Evolutionary conservation across 768 basidiomycete genomes (phyloP).

Genomic region (Cytidiella melzeri): DNA sequence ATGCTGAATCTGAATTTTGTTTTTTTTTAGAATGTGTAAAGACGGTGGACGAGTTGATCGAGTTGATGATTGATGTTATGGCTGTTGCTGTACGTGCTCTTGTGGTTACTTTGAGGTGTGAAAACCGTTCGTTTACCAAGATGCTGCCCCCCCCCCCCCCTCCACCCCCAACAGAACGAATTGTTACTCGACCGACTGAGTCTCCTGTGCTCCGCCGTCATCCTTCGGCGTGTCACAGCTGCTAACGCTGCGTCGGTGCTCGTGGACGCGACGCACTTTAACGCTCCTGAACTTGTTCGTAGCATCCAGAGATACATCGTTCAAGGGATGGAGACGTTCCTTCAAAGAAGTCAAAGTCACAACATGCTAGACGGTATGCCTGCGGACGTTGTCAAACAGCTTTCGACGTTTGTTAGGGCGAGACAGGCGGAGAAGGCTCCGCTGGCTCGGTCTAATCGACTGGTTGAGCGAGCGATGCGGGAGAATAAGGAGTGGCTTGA

Average conservation of each 20-base stretch:
- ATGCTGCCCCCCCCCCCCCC: background rate
- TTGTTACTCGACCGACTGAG: constrained; percentile 82
- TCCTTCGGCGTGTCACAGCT: constrained; percentile 61
- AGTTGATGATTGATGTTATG: constrained; percentile 84
- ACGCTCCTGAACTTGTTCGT: constrained; percentile 60
- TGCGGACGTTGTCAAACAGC: constrained; percentile 54
- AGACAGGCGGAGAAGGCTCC: constrained; percentile 66
- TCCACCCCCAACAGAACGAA: constrained; percentile 82
- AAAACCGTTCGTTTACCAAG: background rate
- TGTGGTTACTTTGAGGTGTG: background rate
- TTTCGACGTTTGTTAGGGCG: constrained; percentile 49
- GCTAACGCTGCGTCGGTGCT: constrained; percentile 79
- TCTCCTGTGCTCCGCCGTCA: constrained; percentile 71
- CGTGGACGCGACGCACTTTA: constrained; percentile 73
- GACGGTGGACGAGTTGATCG: constrained; percentile 68
- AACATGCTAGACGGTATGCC: constrained; percentile 76
- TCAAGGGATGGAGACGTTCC: constrained; percentile 79
- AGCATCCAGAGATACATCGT: constrained; percentile 75
- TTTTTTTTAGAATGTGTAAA: constrained; percentile 22
- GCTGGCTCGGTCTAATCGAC: constrained; percentile 48
- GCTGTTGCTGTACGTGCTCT: constrained; percentile 63
- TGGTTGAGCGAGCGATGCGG: constrained; percentile 50
- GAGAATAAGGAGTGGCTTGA: constrained; percentile 69
- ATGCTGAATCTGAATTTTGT: constrained; percentile 26
- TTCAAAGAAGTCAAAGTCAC: constrained; percentile 54